Conservation (phyloP, 1,284 basidiomycete species). For the Sutorius eximius region DNA sequence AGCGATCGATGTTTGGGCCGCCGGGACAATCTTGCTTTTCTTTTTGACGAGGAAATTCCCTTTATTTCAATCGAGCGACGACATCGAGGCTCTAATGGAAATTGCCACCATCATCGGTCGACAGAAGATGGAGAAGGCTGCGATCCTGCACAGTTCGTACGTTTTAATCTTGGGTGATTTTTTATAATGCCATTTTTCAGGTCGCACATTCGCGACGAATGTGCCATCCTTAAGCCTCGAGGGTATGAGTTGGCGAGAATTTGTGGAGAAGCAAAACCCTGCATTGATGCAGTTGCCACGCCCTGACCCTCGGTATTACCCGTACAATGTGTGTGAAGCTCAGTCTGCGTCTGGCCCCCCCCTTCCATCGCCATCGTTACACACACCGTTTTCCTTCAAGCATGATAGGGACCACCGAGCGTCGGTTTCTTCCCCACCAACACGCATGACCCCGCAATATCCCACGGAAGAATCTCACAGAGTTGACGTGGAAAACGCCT, state of each 20-base stretch:
- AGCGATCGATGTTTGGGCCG: constrained; percentile 98
- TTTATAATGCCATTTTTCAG: constrained; percentile 42
- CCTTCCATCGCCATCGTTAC: constrained; percentile 38
- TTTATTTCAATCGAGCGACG: constrained; percentile 92
- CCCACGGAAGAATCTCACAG: constrained; percentile 44
- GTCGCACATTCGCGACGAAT: constrained; percentile 84
- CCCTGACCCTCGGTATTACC: constrained; percentile 54
- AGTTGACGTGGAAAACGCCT: constrained; percentile 60
- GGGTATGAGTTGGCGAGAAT: constrained; percentile 67
- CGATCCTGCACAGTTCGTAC: constrained; percentile 84
- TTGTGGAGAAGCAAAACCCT: constrained; percentile 80
- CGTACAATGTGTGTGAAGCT: constrained; percentile 38
- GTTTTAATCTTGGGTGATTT: constrained; percentile 6
- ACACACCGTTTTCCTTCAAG: constrained; percentile 15
- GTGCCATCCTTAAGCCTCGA: constrained; percentile 71
- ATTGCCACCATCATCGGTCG: constrained; percentile 88
- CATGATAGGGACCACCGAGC: constrained; percentile 21
- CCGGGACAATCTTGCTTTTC: constrained; percentile 89
- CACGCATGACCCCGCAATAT: constrained; percentile 29
- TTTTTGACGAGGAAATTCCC: constrained; percentile 94
- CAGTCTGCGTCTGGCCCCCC: constrained; percentile 21
- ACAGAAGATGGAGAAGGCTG: constrained; percentile 81
- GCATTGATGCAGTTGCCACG: constrained; percentile 58
- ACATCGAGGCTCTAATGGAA: constrained; percentile 95
- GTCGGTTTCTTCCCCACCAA: constrained; percentile 35